These are phyloP conservation scores for Canna indica DNA, from an alignment of 176 grass and related monocot genomes.

Conservation along the genomic window DNA sequence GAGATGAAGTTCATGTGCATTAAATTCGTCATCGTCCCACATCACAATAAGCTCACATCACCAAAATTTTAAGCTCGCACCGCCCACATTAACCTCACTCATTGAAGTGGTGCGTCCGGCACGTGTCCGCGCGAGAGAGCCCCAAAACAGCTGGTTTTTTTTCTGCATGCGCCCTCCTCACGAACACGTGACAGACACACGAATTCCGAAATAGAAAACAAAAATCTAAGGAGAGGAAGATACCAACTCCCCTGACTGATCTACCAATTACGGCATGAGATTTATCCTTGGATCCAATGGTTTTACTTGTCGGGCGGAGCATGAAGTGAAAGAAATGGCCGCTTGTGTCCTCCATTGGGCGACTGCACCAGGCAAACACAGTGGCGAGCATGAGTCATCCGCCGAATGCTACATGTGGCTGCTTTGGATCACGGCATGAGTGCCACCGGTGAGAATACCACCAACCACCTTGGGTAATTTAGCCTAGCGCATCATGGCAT, in stretches of 20 bases:
- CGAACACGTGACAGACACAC: background rate
- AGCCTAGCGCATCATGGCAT: background rate
- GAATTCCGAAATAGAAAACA: background rate
- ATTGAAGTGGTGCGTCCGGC: background rate
- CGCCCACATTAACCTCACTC: background rate
- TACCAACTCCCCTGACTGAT: background rate
- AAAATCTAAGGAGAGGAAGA: background rate
- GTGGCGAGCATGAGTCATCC: background rate
- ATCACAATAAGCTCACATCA: too few species aligned
- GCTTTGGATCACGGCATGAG: background rate
- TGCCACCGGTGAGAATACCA: background rate
- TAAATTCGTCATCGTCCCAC: too few species aligned
- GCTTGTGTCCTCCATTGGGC: background rate
- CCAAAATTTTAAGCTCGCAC: background rate
- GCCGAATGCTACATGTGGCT: background rate
- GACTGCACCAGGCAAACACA: background rate
- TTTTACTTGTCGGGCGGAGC: constrained; percentile 10
- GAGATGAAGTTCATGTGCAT: too few species aligned
- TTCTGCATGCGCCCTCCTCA: background rate
- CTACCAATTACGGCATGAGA: constrained; percentile 7
- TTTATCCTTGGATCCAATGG: constrained; percentile 12
- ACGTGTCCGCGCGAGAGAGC: background rate
- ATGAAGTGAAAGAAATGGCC: background rate
- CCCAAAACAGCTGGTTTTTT: background rate
- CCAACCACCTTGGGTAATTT: background rate